phyloP scores from a whole-genome alignment of 345 rosid genomes.

The Eucalyptus erythrocorys region DNA sequence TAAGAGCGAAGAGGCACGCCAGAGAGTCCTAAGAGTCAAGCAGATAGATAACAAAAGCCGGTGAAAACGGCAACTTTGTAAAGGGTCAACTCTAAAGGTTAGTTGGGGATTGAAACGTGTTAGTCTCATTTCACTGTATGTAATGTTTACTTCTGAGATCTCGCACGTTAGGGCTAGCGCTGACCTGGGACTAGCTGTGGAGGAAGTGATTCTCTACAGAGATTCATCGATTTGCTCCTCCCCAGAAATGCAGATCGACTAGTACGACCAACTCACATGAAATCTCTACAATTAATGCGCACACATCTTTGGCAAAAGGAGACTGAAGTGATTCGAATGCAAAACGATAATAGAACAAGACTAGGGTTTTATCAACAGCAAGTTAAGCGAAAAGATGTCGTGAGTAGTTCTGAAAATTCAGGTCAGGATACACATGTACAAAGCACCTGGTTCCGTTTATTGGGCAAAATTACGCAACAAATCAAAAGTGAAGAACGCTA shows the following conservation, averaged over 20 bases:
- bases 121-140: neutral
- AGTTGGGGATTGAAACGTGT: neutral
- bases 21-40: neutral
- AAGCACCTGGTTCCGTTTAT: neutral
- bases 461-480: neutral
- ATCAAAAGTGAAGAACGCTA: neutral
- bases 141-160: neutral
- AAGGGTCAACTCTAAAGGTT: neutral
- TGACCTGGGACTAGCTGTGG: neutral
- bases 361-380: neutral
- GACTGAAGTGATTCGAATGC: neutral
- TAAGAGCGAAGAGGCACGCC: neutral
- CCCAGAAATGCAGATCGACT: neutral
- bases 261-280: neutral
- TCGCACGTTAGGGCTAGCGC: neutral
- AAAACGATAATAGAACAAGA: neutral
- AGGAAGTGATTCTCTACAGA: neutral
- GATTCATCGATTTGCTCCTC: neutral
- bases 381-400: neutral
- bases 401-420: neutral
- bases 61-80: neutral
- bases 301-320: neutral
- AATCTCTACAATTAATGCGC: neutral
- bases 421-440: neutral
- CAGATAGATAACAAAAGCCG: neutral